Evolutionary conservation across 169 alveolate species (phyloP), one percentile per base, ranked within the genome.

Genomic region (Eimeria maxima): DNA sequence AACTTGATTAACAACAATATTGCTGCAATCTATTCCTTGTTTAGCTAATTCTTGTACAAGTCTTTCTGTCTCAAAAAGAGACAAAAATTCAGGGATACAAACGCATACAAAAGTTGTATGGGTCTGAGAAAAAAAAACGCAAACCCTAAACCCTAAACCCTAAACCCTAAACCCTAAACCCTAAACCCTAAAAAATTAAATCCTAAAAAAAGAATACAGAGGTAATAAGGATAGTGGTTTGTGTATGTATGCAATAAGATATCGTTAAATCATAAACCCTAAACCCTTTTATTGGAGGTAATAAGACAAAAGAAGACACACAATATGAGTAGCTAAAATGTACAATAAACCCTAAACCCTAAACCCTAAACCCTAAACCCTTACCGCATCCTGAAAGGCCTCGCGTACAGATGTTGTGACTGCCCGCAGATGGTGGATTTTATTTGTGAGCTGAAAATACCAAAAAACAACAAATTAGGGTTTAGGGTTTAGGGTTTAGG

Each of bases 11-110:
- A 99, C 99, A 67, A 99, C 99, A 60, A 99, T 99, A 96, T 99
- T 98, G 65, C 99, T 98, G 93, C 99, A 99, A 96, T 99, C 99
- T 71, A 99, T 99, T 65, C 38, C 53, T 55, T 89, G 84, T 93
- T 95, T 99, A 22, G 99, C 99, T 47, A 99, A 97, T 69, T 99
- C 99, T 76, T 99, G 99, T 27, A 99, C 99, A 80, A 99, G 97
- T 94, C 99, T 96, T 96, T 99, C 99, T 45, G 99, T 99, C 97
- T 99, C 99, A 97, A 99, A 99, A 33, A 99, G 98, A 87, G 99
- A 98, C 90, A 99, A 97, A 96, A 99, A 99, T 97, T 99, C 99
- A 2, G 99, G 99, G 55, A 99, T 99, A 86, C 99, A 99, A 60
- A 99, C 99, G 76, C 99, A 99, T 29, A 99, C 99, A 97, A 99